Conservation (phyloP, 345 rosid genomes). For the Brassica nigra region DNA sequence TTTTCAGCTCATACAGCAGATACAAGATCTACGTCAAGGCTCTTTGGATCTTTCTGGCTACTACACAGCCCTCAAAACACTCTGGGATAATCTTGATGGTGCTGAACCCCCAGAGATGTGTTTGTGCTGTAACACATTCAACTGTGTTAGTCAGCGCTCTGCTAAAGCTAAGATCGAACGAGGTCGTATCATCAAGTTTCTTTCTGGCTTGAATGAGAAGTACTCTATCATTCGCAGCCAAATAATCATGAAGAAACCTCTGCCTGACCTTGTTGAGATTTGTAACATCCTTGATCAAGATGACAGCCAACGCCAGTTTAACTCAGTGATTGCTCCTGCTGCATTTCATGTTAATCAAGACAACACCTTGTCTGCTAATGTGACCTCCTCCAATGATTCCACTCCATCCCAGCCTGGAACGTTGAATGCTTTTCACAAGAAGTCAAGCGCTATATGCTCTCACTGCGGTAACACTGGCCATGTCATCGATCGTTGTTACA, state of each 20-base stretch:
- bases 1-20: neutral
- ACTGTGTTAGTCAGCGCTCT: neutral
- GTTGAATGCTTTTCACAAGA: too few relatives aligned
- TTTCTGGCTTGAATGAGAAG: neutral
- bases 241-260: neutral
- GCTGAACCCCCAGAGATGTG: neutral
- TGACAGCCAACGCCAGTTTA: neutral
- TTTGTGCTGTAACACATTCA: neutral
- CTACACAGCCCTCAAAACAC: neutral
- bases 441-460: too few relatives aligned
- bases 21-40: neutral
- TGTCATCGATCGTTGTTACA: too few relatives aligned
- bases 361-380: neutral
- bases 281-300: neutral
- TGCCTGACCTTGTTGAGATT: neutral
- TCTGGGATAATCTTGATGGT: neutral
- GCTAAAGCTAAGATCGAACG: neutral
- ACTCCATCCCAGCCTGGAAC: too few relatives aligned
- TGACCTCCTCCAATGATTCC: too few relatives aligned
- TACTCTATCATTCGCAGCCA: neutral
- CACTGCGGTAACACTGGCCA: too few relatives aligned
- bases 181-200: neutral
- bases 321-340: neutral
- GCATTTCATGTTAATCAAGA: neutral
- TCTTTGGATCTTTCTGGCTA: neutral